Evolutionary conservation across 2,329 filamentous ascomycete species (phyloP), one percentile per base, ranked within the genome.

Genomic region (Ceratocystis destructans): DNA sequence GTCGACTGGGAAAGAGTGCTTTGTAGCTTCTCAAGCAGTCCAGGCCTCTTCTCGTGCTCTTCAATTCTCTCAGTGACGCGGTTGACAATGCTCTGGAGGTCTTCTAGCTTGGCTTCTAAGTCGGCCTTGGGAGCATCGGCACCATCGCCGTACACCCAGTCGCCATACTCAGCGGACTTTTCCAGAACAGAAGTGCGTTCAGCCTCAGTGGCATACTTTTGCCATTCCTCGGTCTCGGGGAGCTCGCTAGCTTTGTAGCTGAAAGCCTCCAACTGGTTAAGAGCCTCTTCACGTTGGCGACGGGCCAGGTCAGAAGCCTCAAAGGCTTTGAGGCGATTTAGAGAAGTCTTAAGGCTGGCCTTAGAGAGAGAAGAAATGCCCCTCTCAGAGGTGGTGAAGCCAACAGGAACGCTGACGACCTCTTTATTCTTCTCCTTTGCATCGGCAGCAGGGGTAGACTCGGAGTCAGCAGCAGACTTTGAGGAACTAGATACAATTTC

Each of bases 211-310:
- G 91, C 88, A 2, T 82, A 84, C 12, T 81, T 80, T 64, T 88
- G 79, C 73, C 96, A 97, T 0, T 81, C 80, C 61, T 89, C 85
- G 68, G 87, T 87, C 53, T 90, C 87, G 1, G 96, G 80, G 57
- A 96, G 81, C 74, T 96, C 91, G 31, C 91, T 87, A 33, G 89
- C 83, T 72, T 86, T 87, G 80, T 99, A 99, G 15, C 93, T 96
- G 75, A 88, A 97, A 12, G 83, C 87, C 76, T 99, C 94, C n/a
- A 99, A 84, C 70, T 89, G 87, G 76, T 97, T 99, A 67, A 96
- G 79, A 0, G 89, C 85, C 74, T 96, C 93, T 74, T 96, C 92
- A 41, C 92, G 85, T 67, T 85, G 79, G 45, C 85, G 77, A 63
- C 92, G 88, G 33, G 87, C 84, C 70, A 83, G 83, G 76, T 99